A percentile compares a stretch with the other conserved stretches of the same genome.
Evolutionary conservation across 192 early-diverging fungal genomes (phyloP).

Genomic region (Linnemannia schmuckeri): DNA sequence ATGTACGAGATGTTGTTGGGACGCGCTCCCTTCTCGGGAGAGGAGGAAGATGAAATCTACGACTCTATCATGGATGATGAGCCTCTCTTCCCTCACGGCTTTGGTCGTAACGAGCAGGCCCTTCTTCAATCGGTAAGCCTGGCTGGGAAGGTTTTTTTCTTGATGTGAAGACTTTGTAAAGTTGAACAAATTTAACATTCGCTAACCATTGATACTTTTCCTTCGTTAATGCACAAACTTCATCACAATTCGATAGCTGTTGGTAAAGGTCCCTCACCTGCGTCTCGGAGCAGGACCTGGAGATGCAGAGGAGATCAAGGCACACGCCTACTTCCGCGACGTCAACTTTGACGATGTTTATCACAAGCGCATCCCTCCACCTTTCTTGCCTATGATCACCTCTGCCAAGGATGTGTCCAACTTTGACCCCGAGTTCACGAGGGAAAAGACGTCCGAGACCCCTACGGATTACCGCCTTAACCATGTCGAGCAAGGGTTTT

Average conservation of each 20-base stretch:
- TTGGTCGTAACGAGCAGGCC: slow-evolving; percentile 75
- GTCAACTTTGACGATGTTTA: slow-evolving; percentile 85
- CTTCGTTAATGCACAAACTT: not conserved
- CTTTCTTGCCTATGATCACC: slow-evolving; percentile 75
- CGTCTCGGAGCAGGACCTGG: slow-evolving; percentile 72
- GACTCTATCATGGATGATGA: slow-evolving; percentile 86
- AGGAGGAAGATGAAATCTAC: slow-evolving; percentile 90
- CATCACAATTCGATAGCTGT: slow-evolving; percentile 53
- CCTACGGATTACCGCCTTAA: slow-evolving; percentile 88
- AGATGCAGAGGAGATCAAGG: slow-evolving; percentile 80
- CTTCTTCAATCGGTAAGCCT: slow-evolving; percentile 71
- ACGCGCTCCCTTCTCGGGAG: slow-evolving; percentile 83
- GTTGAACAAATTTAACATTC: not conserved
- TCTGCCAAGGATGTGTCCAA: slow-evolving; percentile 90
- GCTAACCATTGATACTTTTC: not conserved
- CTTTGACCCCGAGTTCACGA: slow-evolving; percentile 97
- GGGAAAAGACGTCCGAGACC: slow-evolving; percentile 88
- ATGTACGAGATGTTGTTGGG: slow-evolving; percentile 80
- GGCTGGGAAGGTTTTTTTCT: no score
- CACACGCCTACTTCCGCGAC: slow-evolving; percentile 80
- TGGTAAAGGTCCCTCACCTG: slow-evolving; percentile 61
- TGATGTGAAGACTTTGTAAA: slow-evolving; percentile 59
- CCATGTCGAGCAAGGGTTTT: slow-evolving; percentile 89
- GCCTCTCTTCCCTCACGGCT: slow-evolving; percentile 78
- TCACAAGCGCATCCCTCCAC: slow-evolving; percentile 73